phyloP scores from a whole-genome alignment of 2,329 filamentous ascomycete species.

The Stachybotrys chartarum region DNA sequence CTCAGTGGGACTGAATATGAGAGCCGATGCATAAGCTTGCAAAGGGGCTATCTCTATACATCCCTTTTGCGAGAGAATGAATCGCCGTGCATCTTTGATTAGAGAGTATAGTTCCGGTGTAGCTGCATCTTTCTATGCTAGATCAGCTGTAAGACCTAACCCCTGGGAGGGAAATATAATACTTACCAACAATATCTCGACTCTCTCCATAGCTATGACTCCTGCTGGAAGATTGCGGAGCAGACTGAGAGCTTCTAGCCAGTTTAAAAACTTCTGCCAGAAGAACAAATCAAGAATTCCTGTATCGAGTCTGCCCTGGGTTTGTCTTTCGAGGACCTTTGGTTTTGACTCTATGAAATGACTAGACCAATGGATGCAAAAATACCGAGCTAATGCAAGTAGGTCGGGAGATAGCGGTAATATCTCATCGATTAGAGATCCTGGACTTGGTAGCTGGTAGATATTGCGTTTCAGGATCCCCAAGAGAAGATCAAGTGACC shows the following conservation, averaged over 20 bases:
- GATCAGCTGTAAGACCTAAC: too few relatives aligned
- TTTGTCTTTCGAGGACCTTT: slow-evolving; percentile 6
- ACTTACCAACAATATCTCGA: too few relatives aligned
- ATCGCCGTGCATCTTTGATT: too few relatives aligned
- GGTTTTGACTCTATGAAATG: too few relatives aligned
- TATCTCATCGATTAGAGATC: slow-evolving; percentile 12
- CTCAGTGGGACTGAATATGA: slow-evolving; percentile 21
- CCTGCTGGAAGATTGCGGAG: slow-evolving; percentile 9
- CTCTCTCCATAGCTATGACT: slow-evolving; percentile 13
- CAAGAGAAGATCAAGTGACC: slow-evolving; percentile 22
- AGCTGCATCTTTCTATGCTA: too few relatives aligned
- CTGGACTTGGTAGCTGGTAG: slow-evolving; percentile 15
- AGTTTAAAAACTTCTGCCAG: slow-evolving; percentile 7
- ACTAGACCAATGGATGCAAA: slow-evolving; percentile 21
- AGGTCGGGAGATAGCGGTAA: slow-evolving; percentile 1
- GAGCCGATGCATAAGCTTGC: slow-evolving; percentile 24
- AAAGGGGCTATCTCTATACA: slow-evolving; percentile 18
- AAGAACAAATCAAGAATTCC: slow-evolving; percentile 22
- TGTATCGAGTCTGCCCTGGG: background rate
- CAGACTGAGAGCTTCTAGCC: slow-evolving; percentile 3
- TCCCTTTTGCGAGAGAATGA: too few relatives aligned
- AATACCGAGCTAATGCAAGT: slow-evolving; percentile 9
- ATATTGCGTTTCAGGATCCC: slow-evolving; percentile 23
- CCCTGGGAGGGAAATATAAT: too few relatives aligned
- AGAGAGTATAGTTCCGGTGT: too few relatives aligned